Evolutionary conservation across 129 eudicot species (phyloP), one percentile per base, ranked within the genome.

Genomic region (Rutidosis leptorrhynchoides): DNA sequence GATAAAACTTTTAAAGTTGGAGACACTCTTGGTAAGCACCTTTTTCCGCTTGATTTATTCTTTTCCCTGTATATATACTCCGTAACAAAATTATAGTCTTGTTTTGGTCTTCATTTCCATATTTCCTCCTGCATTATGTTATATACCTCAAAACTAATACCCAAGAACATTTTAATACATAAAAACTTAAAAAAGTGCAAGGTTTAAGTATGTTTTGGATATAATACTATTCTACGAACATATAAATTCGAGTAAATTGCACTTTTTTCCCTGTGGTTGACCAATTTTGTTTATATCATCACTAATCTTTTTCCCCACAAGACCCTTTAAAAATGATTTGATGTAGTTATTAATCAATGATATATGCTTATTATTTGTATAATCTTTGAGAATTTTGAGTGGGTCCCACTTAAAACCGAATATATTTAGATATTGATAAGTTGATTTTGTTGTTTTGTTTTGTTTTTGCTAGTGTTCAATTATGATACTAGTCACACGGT

Each of bases 401-500:
- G 0, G 52, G 52, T 45, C 52, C 20, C 7, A 4, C 2, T 45
- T 14, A 45, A 2, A 45, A 45, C 52, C 6, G 16, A 48, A 48
- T 16, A n/a, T 4, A 6, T 15, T 2, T 4, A 48, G 8, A 54
- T 23, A 10, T 32, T 60, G 55, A 65, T 45, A 24, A 3, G 67
- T 73, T 53, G 7, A 27, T 23, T 45, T 5, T 21, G n/a, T 56
- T n/a, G n/a, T 56, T 25, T 4, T 22, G 12, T 15, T 15, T 58
- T 14, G 9, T 24, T 46, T 52, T 19, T 54, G 54, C 0, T 73
- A 92, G 98, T 82, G 70, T 92, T 92, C 82, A 88, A 83, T 23
- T 92, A 92, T 21, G 79, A 76, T 14, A 74, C 77, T 29, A 80
- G 95, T 30, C 96, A 92, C 67, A 85, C 85, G 1, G 95, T 92